These are phyloP conservation scores for Cyclaneusma minus DNA, from an alignment of 2,329 filamentous ascomycete species.

Conservation along the genomic window DNA sequence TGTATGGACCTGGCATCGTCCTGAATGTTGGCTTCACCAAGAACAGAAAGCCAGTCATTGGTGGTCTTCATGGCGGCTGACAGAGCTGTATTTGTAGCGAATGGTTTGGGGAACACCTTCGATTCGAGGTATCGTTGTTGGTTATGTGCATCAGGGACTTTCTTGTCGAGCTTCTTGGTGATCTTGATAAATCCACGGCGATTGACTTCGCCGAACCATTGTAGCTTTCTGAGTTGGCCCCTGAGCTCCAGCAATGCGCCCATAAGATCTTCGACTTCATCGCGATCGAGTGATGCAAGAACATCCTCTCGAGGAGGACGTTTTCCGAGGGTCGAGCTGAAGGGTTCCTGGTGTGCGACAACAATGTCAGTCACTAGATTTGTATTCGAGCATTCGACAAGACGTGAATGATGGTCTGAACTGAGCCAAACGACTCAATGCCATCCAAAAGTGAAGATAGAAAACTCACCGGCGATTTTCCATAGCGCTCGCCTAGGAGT, in stretches of 20 bases:
- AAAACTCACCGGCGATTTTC: no score
- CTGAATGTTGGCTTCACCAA: slow-evolving; percentile 61
- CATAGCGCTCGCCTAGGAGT: slow-evolving; percentile 78
- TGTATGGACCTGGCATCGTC: slow-evolving; percentile 62
- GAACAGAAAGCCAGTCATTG: slow-evolving; percentile 79
- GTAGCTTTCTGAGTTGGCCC: slow-evolving; percentile 73
- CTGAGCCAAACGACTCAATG: no score
- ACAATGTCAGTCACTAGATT: no score
- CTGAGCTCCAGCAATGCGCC: slow-evolving; percentile 80
- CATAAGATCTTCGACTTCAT: slow-evolving; percentile 84
- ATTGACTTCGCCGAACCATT: slow-evolving; percentile 98
- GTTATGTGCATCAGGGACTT: slow-evolving; percentile 58
- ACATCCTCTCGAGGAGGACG: no score
- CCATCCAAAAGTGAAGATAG: no score
- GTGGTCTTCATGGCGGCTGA: slow-evolving; percentile 48
- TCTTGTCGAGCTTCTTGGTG: slow-evolving; percentile 97
- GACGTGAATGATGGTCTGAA: no score
- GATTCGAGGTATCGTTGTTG: slow-evolving; percentile 79
- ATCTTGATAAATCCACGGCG: slow-evolving; percentile 93
- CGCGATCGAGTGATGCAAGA: slow-evolving; percentile 60
- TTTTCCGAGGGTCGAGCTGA: no score
- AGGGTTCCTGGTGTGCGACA: no score
- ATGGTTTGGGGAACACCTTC: slow-evolving; percentile 78
- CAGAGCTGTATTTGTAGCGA: slow-evolving; percentile 58
- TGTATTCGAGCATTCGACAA: no score